Conservation (phyloP, 495 filamentous ascomycete genomes). For the Annulohypoxylon nitens region DNA sequence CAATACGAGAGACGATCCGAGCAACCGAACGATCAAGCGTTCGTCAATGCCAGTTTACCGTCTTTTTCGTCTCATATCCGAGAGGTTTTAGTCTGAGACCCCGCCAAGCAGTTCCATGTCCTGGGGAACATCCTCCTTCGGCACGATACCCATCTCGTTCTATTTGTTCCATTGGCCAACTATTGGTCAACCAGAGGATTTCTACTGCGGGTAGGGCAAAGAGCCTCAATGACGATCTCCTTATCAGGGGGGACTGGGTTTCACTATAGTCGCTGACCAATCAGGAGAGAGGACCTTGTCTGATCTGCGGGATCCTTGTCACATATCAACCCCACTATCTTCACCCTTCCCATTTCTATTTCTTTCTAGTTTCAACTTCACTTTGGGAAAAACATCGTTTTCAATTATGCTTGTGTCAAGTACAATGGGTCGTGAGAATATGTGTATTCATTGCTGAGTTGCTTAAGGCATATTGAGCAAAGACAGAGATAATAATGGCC, state of each 20-base stretch:
- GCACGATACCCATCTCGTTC: constrained; percentile 4
- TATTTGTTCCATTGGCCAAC: constrained; percentile 29
- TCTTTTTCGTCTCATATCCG: constrained; percentile 42
- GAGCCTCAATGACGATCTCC: constrained; percentile 45
- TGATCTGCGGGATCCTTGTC: constrained; percentile 48
- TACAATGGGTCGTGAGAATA: background rate
- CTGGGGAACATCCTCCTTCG: constrained; percentile 12
- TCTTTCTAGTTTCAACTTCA: constrained; percentile 14
- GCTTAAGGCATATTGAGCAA: background rate
- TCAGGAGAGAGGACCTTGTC: constrained; percentile 29
- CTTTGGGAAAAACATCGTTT: background rate
- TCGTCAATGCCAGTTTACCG: constrained; percentile 15
- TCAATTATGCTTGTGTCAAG: background rate
- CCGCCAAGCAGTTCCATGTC: constrained; percentile 9
- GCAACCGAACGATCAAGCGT: constrained; percentile 17
- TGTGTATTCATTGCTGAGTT: constrained; percentile 16
- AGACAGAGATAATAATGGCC: background rate
- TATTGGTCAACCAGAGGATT: constrained; percentile 7
- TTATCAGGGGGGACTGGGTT: constrained; percentile 42
- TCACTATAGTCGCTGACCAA: constrained; percentile 46
- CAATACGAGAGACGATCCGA: constrained; percentile 19
- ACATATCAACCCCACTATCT: constrained; percentile 32
- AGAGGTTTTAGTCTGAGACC: constrained; percentile 28
- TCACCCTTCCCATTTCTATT: constrained; percentile 23
- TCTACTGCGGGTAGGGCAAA: constrained; percentile 19